Base-by-base conservation (phyloP, 176 grass and related monocot species). In the Pharus latifolius region DNA sequence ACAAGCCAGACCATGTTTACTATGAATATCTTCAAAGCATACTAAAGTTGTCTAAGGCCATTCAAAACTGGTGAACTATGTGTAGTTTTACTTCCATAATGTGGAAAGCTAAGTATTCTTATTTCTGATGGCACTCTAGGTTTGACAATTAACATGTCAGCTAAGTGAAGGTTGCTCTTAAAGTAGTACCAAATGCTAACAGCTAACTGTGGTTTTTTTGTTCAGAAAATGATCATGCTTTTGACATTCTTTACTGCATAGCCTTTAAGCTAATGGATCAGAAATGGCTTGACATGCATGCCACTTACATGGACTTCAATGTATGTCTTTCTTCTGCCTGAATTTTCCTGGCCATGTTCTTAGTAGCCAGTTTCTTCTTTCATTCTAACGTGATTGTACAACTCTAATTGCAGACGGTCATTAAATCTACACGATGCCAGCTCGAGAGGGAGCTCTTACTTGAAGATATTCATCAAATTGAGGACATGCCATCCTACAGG, bases 281-380 rank as follows among this genome's bases (percentile, higher is more conserved):
- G 59, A 91, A 90, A 67, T 99, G 95, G 90, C 90, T 94, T 72
- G 70, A 85, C 18, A 98, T 94, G 95, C 84, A 85, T 28, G 90
- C 95, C 57, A 88, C 82, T 18, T 94, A 91, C 37, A 99, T 99
- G 87, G 90, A 99, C 65, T 99, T 99, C 52, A 99, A 99, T 78
- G 95, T 88, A 91, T 37, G 78, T 29, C 20, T 73, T 47, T 74
- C 44, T 63, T 83, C 19, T 26, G 22, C 51, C 26, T 34, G 20
- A 49, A 18, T 48, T 34, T 49, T 54, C 3, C 23, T 20, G 24
- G 27, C 8, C 29, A 49, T n/a, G 16, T 74, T 64, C 16, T 64
- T 55, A 4, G 30, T 75, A 48, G 22, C 22, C 11, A 40, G 15
- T 52, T 23, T 26, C 25, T 65, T 71, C 48, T 23, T n/a, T 15